Percentiles rank a stretch among this genome's conserved stretches.
phyloP scores from a whole-genome alignment of 2,329 filamentous ascomycete genomes.

The Fusarium brevicatenulatum region DNA sequence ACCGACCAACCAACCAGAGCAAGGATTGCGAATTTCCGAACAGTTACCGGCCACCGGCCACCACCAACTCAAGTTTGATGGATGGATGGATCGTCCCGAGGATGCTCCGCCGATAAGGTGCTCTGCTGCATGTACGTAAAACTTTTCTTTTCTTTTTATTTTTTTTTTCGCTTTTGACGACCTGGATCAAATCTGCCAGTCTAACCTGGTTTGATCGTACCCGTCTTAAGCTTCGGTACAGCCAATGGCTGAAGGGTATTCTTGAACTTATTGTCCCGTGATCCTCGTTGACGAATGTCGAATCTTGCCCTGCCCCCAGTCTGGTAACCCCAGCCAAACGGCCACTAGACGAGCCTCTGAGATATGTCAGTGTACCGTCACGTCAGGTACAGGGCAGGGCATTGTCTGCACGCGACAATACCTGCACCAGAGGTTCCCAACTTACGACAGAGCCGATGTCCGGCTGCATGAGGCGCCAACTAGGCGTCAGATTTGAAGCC shows the following conservation, averaged over 20 bases:
- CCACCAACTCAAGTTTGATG: neutral
- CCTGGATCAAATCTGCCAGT: constrained; percentile 15
- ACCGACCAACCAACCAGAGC: neutral
- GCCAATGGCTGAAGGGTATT: constrained; percentile 28
- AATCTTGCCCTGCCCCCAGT: constrained; percentile 30
- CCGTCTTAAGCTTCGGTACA: constrained; percentile 18
- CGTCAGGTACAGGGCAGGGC: constrained; percentile 32
- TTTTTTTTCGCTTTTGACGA: constrained; percentile 7
- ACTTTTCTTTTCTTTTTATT: constrained; percentile 31
- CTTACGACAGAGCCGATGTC: constrained; percentile 34
- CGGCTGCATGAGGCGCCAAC: constrained; percentile 33
- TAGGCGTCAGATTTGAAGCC: constrained; percentile 19
- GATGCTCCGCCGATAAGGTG: constrained; percentile 44
- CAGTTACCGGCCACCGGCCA: constrained; percentile 20
- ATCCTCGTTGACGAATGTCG: constrained; percentile 28
- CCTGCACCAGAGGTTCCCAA: constrained; percentile 34
- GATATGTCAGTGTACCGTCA: constrained; percentile 32
- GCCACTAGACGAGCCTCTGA: constrained; percentile 37
- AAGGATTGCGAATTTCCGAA: constrained; percentile 31
- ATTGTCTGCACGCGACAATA: constrained; percentile 33
- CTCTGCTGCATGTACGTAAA: constrained; percentile 22
- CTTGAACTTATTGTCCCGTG: constrained; percentile 26
- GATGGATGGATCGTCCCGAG: constrained; percentile 36
- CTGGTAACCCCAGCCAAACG: constrained; percentile 38
- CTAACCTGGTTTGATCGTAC: constrained; percentile 17